These are phyloP conservation scores for Talaromyces islandicus DNA, from an alignment of 2,329 filamentous ascomycete genomes.

Conservation along the genomic window DNA sequence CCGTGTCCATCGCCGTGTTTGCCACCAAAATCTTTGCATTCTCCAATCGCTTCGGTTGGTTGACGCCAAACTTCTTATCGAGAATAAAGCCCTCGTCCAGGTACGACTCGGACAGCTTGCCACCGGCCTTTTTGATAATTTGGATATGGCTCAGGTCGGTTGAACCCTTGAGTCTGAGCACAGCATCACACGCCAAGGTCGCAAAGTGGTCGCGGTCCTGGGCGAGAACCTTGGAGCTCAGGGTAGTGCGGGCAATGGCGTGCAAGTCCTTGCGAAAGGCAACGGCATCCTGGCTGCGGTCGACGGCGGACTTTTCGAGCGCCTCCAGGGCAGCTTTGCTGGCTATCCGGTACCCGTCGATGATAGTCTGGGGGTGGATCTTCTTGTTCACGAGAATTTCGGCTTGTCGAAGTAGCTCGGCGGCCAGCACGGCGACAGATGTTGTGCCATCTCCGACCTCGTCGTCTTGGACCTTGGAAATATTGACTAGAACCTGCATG, in stretches of 20 bases:
- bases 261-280: conserved; percentile 85
- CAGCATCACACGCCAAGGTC: conserved; percentile 81
- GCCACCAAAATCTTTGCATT: conserved; percentile 98
- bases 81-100: conserved; percentile 97
- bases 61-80: conserved; percentile 98
- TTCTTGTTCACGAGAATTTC: conserved; percentile 97
- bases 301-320: conserved; percentile 75
- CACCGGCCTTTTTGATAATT: conserved; percentile 98
- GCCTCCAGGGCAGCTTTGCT: conserved; percentile 80
- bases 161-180: conserved; percentile 81
- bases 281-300: conserved; percentile 77
- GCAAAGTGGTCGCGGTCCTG: conserved; percentile 93
- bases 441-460: conserved; percentile 98
- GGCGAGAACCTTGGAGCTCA: conserved; percentile 93
- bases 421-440: conserved; percentile 91
- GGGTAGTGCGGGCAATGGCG: conserved; percentile 86
- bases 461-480: conserved; percentile 98
- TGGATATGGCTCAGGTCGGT: conserved; percentile 96
- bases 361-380: conserved; percentile 98
- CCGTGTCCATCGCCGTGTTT: conserved; percentile 98
- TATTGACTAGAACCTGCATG: conserved; percentile 67
- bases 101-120: conserved; percentile 96
- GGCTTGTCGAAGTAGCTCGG: conserved; percentile 89
- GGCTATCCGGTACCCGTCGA: conserved; percentile 97
- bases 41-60: conserved; percentile 94